Evolutionary conservation across 2,329 filamentous ascomycete genomes (phyloP).

Genomic region (Nigrospora oryzae): DNA sequence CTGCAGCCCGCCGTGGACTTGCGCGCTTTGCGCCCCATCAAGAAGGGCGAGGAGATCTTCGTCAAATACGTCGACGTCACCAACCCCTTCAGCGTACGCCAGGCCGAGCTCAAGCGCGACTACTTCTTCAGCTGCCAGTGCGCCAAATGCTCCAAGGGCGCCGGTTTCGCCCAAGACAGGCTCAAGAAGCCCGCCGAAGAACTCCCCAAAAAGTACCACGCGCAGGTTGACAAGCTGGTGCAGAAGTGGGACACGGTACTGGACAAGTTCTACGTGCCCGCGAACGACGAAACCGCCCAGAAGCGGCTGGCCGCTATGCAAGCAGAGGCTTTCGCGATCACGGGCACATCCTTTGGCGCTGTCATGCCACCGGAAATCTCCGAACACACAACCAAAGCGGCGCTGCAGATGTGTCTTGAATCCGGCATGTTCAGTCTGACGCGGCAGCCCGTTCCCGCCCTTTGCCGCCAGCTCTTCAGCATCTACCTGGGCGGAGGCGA

Average conservation of each 20-base stretch:
- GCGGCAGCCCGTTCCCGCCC: conserved; percentile 14
- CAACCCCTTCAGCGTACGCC: conserved; percentile 32
- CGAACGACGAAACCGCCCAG: conserved; percentile 6
- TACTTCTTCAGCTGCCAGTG: conserved; percentile 42
- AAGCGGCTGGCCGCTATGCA: conserved; percentile 14
- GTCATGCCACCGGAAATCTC: conserved; percentile 5
- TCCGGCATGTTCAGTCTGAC: conserved; percentile 16
- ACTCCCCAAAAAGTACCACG: conserved; percentile 7
- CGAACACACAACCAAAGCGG: conserved; percentile 9
- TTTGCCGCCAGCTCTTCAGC: conserved; percentile 13
- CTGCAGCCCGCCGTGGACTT: conserved; percentile 33
- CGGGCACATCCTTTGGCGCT: neutral
- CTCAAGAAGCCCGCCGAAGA: conserved; percentile 18
- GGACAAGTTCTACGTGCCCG: conserved; percentile 5
- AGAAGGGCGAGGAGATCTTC: conserved; percentile 37
- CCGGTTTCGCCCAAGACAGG: conserved; percentile 27
- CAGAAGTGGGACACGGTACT: conserved; percentile 6
- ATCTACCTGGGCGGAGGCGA: conserved; percentile 11
- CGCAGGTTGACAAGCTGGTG: conserved; percentile 11
- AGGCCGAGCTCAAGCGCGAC: conserved; percentile 29
- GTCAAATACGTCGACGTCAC: conserved; percentile 39
- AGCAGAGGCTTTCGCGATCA: conserved; percentile 13
- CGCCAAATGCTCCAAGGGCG: conserved; percentile 32
- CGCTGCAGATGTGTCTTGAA: conserved; percentile 15
- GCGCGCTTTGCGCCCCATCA: conserved; percentile 34